Evolutionary conservation across 208 protist species (phyloP), one percentile per base, ranked within the genome.

Genomic region (Acanthamoeba healyi): DNA sequence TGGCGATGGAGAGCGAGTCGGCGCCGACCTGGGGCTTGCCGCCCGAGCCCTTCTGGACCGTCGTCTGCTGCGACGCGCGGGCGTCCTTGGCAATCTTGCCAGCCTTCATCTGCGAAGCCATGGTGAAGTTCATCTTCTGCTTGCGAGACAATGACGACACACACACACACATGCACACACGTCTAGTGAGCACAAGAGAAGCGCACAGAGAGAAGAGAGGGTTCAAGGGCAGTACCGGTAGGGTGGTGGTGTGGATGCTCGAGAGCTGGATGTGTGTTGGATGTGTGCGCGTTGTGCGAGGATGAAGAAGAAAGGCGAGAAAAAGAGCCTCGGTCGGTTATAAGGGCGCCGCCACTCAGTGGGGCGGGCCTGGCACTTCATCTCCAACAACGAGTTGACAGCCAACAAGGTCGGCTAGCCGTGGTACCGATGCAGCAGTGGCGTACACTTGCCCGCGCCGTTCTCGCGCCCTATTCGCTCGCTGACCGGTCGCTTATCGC

Each of bases 21-120:
- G 49, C 58, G 10, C 34, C 58, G 1, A 90, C 82, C 34, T 90
- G 49, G 22, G 82, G 82, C 82, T 90, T 90, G 54, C 38, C 82
- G 22, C 82, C 82, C 0, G 82, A 24, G 26, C 82, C 82, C 82
- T 90, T 90, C 40, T 90, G 82, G 54, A 90, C 54, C 2, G 82
- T 44, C 6, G 49, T 90, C 58, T 90, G 82, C 82, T 90, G 82
- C 36, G 54, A 72, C 2, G 82, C 17, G 15, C 82, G 82, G 26
- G 82, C 49, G 82, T 90, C 82, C 49, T 63, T 70, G 82, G 82
- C 82, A 38, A 90, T 90, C 82, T 90, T 90, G 56, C 82, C 82
- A 26, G 82, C 82, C 82, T 90, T 90, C 82, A 90, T 61, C 54
- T 90, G 82, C 10, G 82, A 90, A 72, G 82, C 82, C 82, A 90